These are phyloP conservation scores for Onygenales sp. DNA, from an alignment of 2,329 filamentous ascomycete genomes.

Conservation along the genomic window DNA sequence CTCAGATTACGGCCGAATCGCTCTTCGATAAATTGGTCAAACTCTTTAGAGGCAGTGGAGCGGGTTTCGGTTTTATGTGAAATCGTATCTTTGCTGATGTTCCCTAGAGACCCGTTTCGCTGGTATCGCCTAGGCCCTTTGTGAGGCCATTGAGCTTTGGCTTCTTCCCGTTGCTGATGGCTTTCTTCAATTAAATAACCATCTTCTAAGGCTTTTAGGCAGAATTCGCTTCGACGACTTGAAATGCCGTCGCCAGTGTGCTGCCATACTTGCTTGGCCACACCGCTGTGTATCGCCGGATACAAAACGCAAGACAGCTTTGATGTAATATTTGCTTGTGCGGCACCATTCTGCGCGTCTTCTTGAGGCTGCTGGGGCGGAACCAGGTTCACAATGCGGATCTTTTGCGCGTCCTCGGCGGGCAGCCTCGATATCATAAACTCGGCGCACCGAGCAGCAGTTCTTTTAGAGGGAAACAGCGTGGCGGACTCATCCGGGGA, in stretches of 20 bases:
- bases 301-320: constrained; percentile 64
- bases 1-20: constrained; percentile 88
- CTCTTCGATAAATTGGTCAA: constrained; percentile 78
- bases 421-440: constrained; percentile 52
- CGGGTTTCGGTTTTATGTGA: constrained; percentile 15
- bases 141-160: constrained; percentile 19
- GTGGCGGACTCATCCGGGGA: constrained; percentile 55
- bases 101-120: constrained; percentile 47
- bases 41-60: constrained; percentile 49
- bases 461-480: constrained; percentile 65
- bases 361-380: constrained; percentile 43
- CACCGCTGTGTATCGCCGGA: constrained; percentile 53
- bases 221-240: constrained; percentile 85
- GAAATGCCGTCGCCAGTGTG: constrained; percentile 90
- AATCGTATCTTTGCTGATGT: constrained; percentile 25
- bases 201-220: constrained; percentile 62
- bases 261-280: constrained; percentile 96
- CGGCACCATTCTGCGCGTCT: constrained; percentile 23
- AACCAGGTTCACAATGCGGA: constrained; percentile 45
- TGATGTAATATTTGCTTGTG: constrained; percentile 46
- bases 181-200: constrained; percentile 50
- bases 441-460: constrained; percentile 61
- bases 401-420: constrained; percentile 35
- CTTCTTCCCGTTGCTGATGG: constrained; percentile 12
- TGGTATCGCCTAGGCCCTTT: constrained; percentile 79